Base-by-base conservation (phyloP, 1,284 basidiomycete species). In the Leucoagaricus sp. region DNA sequence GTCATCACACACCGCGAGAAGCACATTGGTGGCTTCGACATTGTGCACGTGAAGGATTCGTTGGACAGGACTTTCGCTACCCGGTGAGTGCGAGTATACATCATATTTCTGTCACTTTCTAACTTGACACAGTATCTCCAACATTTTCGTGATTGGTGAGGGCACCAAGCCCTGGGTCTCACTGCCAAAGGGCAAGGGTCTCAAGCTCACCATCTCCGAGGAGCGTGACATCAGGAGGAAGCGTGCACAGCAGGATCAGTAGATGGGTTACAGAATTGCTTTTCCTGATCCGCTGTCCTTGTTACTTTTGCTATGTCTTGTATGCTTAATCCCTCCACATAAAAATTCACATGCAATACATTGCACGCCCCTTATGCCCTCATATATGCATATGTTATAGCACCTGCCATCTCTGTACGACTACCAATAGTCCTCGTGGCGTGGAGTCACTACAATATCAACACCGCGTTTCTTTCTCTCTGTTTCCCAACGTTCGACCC, bases 81-180 rank as follows among this genome's bases (percentile, higher is more conserved):
- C 67, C 93, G 94, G 92, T 94, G 70, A 60, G 89, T 79, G 44
- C 28, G 19, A 25, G 17, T 61, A 29, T 6, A 12, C n/a, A 42
- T 53, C n/a, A 58, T 26, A n/a, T n/a, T 40, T 4, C 47, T 31
- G 34, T 41, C 19, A 49, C 13, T 55, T 61, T 47, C 49, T 58
- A 19, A 55, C 48, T 23, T 15, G 65, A 55, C 62, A 10, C 55
- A 96, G 95, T 73, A 85, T 98, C 63, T 89, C 88, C 71, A 99
- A 99, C 85, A 93, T 99, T 73, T 98, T 99, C 78, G 91, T 98
- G 69, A 94, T 98, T 64, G 96, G 97, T 65, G 89, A 96, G 79
- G 94, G 94, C 61, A 83, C 74, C 75, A 99, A 99, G 86, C 87
- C 96, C 57, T 95, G 94, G 90, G 86, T 99, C 80, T 98, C 96